phyloP scores from a whole-genome alignment of 371 early-diverging fungal species.

The Nosema muscidifuracis region DNA sequence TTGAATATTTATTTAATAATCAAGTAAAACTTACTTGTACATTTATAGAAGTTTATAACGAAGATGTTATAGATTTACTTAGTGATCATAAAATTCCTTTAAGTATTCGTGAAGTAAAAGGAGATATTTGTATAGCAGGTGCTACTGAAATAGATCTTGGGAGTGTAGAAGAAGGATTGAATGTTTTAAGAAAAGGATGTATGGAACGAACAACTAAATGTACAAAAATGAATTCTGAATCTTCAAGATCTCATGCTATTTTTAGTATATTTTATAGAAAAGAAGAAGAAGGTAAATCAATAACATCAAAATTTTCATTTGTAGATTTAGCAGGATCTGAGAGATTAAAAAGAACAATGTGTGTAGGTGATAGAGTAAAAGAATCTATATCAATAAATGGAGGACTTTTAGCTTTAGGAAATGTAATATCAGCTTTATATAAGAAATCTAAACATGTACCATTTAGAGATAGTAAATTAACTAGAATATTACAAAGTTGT shows the following conservation, averaged over 20 bases:
- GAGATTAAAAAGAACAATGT: constrained; percentile 82
- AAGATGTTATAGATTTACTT: constrained; percentile 74
- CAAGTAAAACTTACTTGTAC: constrained; percentile 62
- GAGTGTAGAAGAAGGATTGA: constrained; percentile 75
- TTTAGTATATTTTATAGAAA: constrained; percentile 74
- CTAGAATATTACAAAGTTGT: constrained; percentile 83
- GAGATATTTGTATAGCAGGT: constrained; percentile 77
- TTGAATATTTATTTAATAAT: constrained; percentile 46
- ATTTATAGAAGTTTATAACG: constrained; percentile 82
- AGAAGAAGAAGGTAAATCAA: constrained; percentile 17
- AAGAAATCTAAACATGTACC: constrained; percentile 73
- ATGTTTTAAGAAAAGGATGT: constrained; percentile 72
- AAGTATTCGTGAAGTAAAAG: constrained; percentile 80
- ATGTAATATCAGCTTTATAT: constrained; percentile 91
- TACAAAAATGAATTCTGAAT: constrained; percentile 88
- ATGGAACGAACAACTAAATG: constrained; percentile 76
- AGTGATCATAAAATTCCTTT: constrained; percentile 68
- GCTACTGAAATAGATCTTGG: constrained; percentile 72
- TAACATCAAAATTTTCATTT: constrained; percentile 65
- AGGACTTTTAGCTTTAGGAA: constrained; percentile 88
- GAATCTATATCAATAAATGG: constrained; percentile 96
- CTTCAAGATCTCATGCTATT: constrained; percentile 91
- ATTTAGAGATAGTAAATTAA: constrained; percentile 91
- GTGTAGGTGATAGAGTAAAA: constrained; percentile 80
- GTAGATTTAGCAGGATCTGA: constrained; percentile 99